Evolutionary conservation across 1,284 basidiomycete genomes (phyloP).

Genomic region (Caloboletus inedulis): DNA sequence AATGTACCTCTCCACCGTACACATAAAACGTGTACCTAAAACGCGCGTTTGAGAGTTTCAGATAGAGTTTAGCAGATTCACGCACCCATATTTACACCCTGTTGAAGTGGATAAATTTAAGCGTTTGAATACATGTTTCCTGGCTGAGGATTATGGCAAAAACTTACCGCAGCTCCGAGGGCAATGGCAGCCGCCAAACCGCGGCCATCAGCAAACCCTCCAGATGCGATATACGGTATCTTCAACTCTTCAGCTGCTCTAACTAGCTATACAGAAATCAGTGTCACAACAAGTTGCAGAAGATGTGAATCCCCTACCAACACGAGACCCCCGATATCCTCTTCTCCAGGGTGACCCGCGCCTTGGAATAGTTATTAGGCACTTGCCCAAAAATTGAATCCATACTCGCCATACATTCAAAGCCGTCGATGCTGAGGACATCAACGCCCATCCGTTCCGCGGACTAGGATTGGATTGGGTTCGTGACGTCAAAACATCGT

Average conservation of each 20-base stretch:
- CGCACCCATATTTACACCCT: constrained; percentile 86
- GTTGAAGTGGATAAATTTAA: background rate
- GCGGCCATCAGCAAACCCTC: constrained; percentile 79
- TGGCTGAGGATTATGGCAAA: background rate
- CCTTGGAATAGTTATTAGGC: constrained; percentile 40
- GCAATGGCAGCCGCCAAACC: constrained; percentile 82
- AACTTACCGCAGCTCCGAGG: constrained; percentile 74
- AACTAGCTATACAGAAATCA: constrained; percentile 56
- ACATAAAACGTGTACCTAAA: constrained; percentile 83
- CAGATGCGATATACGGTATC: constrained; percentile 87
- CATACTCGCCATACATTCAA: constrained; percentile 62
- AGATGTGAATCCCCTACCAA: constrained; percentile 49
- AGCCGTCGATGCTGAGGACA: constrained; percentile 84
- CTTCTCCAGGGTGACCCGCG: constrained; percentile 93
- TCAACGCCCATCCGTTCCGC: constrained; percentile 81
- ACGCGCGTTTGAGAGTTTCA: constrained; percentile 1
- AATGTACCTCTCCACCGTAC: constrained; percentile 67
- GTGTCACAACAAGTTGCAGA: background rate
- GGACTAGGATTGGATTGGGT: constrained; percentile 42
- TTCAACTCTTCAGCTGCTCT: constrained; percentile 84
- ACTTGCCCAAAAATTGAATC: background rate
- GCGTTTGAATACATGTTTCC: background rate
- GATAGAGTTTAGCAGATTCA: background rate
- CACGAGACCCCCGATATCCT: constrained; percentile 90
- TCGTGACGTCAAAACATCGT: background rate